Base-by-base conservation (phyloP, 306 rosid genomes). In the Rosa chinensis region DNA sequence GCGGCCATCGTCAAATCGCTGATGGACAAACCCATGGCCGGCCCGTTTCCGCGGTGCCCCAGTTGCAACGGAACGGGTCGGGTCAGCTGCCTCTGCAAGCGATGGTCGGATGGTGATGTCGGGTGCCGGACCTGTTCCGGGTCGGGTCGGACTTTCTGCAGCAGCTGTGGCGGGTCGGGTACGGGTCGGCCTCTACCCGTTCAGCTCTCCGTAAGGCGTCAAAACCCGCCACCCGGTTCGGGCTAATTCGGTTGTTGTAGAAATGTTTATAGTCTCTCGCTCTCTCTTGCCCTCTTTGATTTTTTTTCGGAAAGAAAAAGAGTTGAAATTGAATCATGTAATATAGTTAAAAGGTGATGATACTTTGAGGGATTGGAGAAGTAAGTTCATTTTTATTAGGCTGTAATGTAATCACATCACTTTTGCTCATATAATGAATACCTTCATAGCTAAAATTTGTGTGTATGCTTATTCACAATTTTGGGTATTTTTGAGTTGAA, bases 1-100 rank as follows among this genome's bases (percentile, higher is more conserved):
- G 98, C 98, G 75, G 96, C 82, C 53, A 47, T 94, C 32, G 92
- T 94, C 37, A 94, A 92, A 64, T 87, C 96, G 63, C 77, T 92
- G 28, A 80, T 94, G 92, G 98, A 94, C 81, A 90, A 88, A 52
- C 89, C 96, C 86, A 94, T 92, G 98, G 96, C 96, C 55, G 97
- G 98, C 20, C 87, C 88, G 1, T 92, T 87, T 64, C 85, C 92
- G 14, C 82, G 98, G 43, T 94, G 98, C 66, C 93, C 91, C 0
- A 80, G 85, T 63, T 94, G 98, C 82, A 92, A 90, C 82, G 98
- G 98, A 32, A 88, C 94, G 72, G 98, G 98, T 35, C 93, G 90
- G 28, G 93, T 94, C 79, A 62, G 85, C 47, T 94, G 98, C 84
- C 48, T 94, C 58, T 94, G 98, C 62, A 78, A 94, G n/a, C 94